Conservation (phyloP, 2,329 filamentous ascomycete species). For the Blastomyces parvus region DNA sequence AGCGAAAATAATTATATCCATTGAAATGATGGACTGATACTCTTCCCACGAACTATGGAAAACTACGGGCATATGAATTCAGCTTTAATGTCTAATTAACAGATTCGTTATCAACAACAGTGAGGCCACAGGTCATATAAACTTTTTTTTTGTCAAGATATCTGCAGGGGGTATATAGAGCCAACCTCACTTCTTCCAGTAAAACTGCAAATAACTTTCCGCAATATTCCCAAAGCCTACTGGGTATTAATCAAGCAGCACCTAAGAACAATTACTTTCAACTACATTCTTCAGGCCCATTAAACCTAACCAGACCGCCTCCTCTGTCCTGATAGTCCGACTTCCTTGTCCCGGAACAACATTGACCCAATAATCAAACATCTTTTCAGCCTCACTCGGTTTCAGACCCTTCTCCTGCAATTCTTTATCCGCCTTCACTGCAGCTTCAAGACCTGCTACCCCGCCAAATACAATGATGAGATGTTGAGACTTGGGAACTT, state of each 20-base stretch:
- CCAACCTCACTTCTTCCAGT: neutral
- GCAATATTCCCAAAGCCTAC: neutral
- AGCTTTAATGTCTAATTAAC: neutral
- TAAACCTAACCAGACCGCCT: slow-evolving; percentile 69
- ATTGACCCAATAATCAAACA: slow-evolving; percentile 82
- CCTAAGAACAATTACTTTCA: slow-evolving; percentile 17
- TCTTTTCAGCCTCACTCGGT: slow-evolving; percentile 53
- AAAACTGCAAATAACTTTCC: neutral
- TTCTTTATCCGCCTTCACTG: slow-evolving; percentile 53
- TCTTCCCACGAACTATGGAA: neutral
- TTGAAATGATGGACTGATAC: neutral
- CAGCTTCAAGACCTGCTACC: slow-evolving; percentile 67
- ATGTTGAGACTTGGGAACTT: slow-evolving; percentile 48
- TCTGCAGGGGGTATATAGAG: neutral
- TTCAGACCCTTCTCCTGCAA: slow-evolving; percentile 53
- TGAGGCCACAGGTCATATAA: neutral
- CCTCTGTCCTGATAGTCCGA: slow-evolving; percentile 72
- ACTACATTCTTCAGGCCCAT: slow-evolving; percentile 55
- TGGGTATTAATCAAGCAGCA: neutral
- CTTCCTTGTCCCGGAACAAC: slow-evolving; percentile 71
- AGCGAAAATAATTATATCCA: neutral
- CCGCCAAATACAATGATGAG: slow-evolving; percentile 72
- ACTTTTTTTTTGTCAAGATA: neutral
- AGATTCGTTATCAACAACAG: neutral
- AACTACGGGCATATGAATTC: neutral